Base-by-base conservation (phyloP, 192 early-diverging fungal species). In the Martensiomyces pterosporus region DNA sequence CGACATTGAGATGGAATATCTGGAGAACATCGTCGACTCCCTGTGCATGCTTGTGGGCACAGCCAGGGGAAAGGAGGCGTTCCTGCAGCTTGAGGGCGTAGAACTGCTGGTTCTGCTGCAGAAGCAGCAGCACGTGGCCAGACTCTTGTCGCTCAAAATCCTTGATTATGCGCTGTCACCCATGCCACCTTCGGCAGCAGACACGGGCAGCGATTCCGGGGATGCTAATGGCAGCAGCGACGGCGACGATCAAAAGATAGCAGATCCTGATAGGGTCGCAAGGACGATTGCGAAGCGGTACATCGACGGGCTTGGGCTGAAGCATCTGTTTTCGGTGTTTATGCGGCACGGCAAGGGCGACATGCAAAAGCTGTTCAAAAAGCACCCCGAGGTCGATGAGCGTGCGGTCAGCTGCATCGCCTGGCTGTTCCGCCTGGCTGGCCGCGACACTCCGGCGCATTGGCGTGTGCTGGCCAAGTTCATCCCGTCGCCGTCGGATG, bases 61-160 rank as follows among this genome's bases (percentile, higher is more conserved):
- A 33, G 64, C 75, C 3, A 76, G 80, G 39, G 85, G 80, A 34
- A 94, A 96, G 72, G 49, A 48, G 33, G 36, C 49, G 12, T 96
- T 99, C 63, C 52, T 90, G 9, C 80, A 91, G 24, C 79, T 64
- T 0, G 94, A 98, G 56, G 96, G 96, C 10, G 69, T 94, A 16
- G 94, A 96, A 55, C 56, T 97, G 38, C 86, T 99, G 88, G 65
- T 93, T 15, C 71, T 96, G 24, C 80, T 95, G 79, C 75, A 93
- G 56, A 90, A 89, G 84, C 88, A 93, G 64, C 84, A 81, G 45
- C 85, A 82, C 52, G 79, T 92, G 65, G 69, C 85, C 2, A 76
- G 92, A 14, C 84, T 93, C 46, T 66, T 89, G 15, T 84, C 94
- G 9, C 66, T 96, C 33, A 96, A 95, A 45, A 85, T 94, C 1